A percentile compares a stretch with the other conserved stretches of the same genome.
phyloP scores from a whole-genome alignment of 2,329 filamentous ascomycete genomes.

The Parastagonospora avenae region DNA sequence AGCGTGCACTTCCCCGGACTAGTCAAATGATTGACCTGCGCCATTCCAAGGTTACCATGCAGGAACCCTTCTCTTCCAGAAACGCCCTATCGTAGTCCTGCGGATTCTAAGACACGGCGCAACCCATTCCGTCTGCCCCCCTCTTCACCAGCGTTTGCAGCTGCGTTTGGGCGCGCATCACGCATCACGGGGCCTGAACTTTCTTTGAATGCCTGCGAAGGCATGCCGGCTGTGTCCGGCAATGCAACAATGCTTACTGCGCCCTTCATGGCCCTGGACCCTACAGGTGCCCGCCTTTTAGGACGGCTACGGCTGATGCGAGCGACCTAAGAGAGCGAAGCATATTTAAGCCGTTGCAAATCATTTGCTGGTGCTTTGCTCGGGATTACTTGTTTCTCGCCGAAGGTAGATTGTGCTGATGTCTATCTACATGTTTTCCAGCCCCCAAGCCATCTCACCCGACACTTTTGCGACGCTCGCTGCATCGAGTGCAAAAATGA shows the following conservation, averaged over 20 bases:
- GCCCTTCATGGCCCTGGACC: not conserved
- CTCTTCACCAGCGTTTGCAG: conserved; percentile 4
- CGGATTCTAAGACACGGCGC: conserved; percentile 15
- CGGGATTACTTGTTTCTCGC: no score
- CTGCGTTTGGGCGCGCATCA: not conserved
- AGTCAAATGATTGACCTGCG: conserved; percentile 11
- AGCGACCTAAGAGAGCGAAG: no score
- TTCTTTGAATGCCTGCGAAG: not conserved
- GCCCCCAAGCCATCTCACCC: no score
- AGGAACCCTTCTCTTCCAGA: conserved; percentile 18
- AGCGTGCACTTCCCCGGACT: conserved; percentile 11
- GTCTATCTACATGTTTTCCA: no score
- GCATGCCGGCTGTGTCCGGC: not conserved
- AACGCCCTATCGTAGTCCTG: conserved; percentile 18
- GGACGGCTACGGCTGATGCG: no score
- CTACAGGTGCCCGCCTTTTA: no score
- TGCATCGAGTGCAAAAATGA: no score
- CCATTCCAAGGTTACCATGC: conserved; percentile 14
- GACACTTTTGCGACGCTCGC: no score
- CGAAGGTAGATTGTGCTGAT: no score
- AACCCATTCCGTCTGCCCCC: conserved; percentile 3
- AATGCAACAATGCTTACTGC: conserved; percentile 13
- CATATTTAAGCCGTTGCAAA: no score
- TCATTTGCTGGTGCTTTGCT: no score
- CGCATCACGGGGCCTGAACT: not conserved